These are phyloP conservation scores for Toxicodendron radicans DNA, from an alignment of 345 rosid species.

Conservation along the genomic window DNA sequence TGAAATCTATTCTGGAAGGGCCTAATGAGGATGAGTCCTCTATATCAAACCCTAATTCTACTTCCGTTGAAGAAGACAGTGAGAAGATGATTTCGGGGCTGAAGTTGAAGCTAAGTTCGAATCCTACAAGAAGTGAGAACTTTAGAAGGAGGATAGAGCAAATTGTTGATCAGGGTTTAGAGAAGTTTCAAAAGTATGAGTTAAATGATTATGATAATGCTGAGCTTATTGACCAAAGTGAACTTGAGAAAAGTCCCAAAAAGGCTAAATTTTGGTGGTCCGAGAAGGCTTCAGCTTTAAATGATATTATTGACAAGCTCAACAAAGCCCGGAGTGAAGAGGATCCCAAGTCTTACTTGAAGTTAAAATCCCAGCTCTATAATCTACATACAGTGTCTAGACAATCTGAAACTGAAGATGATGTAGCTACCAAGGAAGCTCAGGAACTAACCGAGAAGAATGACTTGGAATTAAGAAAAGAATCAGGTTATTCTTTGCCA, in stretches of 20 bases:
- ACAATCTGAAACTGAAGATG: slow-evolving; percentile 25
- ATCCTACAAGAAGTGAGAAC: slow-evolving; percentile 51
- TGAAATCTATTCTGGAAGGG: slow-evolving; percentile 43
- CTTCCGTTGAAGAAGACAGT: slow-evolving; percentile 30
- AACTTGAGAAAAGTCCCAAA: slow-evolving; percentile 33
- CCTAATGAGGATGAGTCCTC: slow-evolving; percentile 29
- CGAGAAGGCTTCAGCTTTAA: slow-evolving; percentile 52
- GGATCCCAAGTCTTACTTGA: slow-evolving; percentile 72
- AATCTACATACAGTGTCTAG: slow-evolving; percentile 15
- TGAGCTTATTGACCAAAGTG: slow-evolving; percentile 27
- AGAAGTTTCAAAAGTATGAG: slow-evolving; percentile 47
- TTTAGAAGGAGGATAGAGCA: slow-evolving; percentile 51
- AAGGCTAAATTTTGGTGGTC: slow-evolving; percentile 32
- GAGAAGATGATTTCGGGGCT: slow-evolving; percentile 33
- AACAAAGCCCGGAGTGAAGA: slow-evolving; percentile 78
- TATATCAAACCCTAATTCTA: slow-evolving; percentile 19
- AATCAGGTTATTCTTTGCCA: slow-evolving; percentile 26
- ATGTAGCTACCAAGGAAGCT: not conserved
- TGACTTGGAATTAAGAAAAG: slow-evolving; percentile 25
- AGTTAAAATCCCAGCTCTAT: slow-evolving; percentile 54
- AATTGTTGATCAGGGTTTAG: slow-evolving; percentile 60
- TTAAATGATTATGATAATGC: slow-evolving; percentile 24
- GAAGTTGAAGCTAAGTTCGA: slow-evolving; percentile 52
- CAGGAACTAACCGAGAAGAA: slow-evolving; percentile 26
- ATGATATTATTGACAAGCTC: slow-evolving; percentile 66